phyloP scores from a whole-genome alignment of 176 grass and related monocot genomes.

The Oryza glumipatula region DNA sequence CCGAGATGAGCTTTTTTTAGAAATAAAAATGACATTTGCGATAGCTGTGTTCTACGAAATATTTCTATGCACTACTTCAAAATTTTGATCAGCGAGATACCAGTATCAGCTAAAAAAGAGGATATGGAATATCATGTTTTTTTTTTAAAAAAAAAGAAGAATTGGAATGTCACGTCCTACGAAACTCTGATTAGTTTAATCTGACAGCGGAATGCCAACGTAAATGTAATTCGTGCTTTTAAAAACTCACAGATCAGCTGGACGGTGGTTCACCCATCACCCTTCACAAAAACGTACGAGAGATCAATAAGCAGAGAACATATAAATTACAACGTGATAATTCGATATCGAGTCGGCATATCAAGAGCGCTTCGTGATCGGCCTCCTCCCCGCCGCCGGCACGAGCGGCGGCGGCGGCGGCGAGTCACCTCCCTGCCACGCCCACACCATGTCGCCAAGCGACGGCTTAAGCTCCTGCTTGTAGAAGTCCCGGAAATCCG shows the following conservation, averaged over 20 bases:
- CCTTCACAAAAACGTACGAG: neutral
- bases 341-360: neutral
- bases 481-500: slow-evolving; percentile 82
- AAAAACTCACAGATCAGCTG: neutral
- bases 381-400: neutral
- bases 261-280: neutral
- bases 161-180: neutral
- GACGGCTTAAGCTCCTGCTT: slow-evolving; percentile 74
- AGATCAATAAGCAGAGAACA: neutral
- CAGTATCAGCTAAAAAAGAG: neutral
- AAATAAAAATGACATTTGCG: too few species aligned
- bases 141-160: neutral
- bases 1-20: too few species aligned
- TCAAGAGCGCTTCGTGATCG: neutral
- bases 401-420: neutral
- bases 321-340: neutral
- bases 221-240: neutral
- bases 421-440: slow-evolving; percentile 50
- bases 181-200: neutral
- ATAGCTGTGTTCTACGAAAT: neutral
- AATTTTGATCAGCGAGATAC: neutral
- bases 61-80: neutral
- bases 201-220: neutral
- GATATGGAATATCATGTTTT: too few species aligned
- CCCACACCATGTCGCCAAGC: slow-evolving; percentile 49